Conservation (phyloP, 2,329 filamentous ascomycete genomes). For the Clonostachys rhizophaga region DNA sequence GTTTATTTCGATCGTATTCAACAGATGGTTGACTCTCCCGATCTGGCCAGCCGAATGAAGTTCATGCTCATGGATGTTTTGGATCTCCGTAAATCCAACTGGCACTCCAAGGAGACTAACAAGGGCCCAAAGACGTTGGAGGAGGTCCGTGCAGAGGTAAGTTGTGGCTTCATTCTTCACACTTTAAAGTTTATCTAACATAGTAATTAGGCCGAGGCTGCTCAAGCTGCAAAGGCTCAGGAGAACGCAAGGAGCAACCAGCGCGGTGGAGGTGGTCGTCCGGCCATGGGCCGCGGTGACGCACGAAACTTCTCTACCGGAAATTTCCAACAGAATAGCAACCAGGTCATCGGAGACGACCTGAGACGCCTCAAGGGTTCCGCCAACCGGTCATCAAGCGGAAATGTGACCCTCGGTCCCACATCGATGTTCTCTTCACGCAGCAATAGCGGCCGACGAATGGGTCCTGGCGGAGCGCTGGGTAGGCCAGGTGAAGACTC, state of each 20-base stretch:
- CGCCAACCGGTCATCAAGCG: slow-evolving; percentile 53
- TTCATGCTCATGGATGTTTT: slow-evolving; percentile 97
- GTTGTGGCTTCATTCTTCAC: too few relatives aligned
- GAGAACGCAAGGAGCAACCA: slow-evolving; percentile 60
- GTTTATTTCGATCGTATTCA: slow-evolving; percentile 90
- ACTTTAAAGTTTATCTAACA: too few relatives aligned
- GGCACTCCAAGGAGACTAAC: slow-evolving; percentile 82
- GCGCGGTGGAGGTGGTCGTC: slow-evolving; percentile 65
- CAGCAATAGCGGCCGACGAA: slow-evolving; percentile 81
- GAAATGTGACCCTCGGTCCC: slow-evolving; percentile 69
- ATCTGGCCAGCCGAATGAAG: slow-evolving; percentile 79
- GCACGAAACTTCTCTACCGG: slow-evolving; percentile 75
- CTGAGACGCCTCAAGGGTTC: slow-evolving; percentile 74
- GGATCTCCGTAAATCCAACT: slow-evolving; percentile 73
- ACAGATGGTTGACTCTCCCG: slow-evolving; percentile 72
- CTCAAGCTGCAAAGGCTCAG: slow-evolving; percentile 74
- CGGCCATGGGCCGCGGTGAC: slow-evolving; percentile 77
- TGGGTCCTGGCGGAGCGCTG: slow-evolving; percentile 70
- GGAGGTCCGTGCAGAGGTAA: slow-evolving; percentile 78
- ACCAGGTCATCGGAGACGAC: slow-evolving; percentile 88
- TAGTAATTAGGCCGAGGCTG: slow-evolving; percentile 56
- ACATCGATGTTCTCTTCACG: slow-evolving; percentile 84
- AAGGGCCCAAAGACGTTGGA: slow-evolving; percentile 97
- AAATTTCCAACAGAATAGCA: slow-evolving; percentile 70
- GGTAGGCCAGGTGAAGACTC: slow-evolving; percentile 79